Base-by-base conservation (phyloP, 1,284 basidiomycete genomes). In the Cystobasidium pallidum region DNA sequence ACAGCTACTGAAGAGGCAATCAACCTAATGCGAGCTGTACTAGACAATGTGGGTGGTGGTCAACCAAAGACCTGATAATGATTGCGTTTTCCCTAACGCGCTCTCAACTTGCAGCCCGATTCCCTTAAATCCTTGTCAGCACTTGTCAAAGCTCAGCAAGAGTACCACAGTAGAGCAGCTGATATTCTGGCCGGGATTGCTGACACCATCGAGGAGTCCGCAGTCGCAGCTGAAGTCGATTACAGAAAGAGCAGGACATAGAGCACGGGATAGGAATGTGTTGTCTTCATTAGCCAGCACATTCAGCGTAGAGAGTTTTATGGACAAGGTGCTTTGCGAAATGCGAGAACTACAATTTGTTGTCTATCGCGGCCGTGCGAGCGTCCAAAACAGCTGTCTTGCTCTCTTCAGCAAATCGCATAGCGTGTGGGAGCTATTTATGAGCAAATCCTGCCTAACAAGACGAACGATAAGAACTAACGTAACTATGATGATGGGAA, bases 1-100 rank as follows among this genome's bases (percentile, higher is more conserved):
- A 92, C 94, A 80, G 94, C 92, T 84, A 99, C 95, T 26, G 95
- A 99, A 82, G 91, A 95, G 45, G 95, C 95, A 0, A 98, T 99
- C 80, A 92, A 91, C 15, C 86, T 96, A 73, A 98, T 98, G 95
- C 96, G 98, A 86, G 90, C 91, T 49, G 94, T 98, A 15, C 86
- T 98, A 52, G 94, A 98, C 79, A 96, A 97, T 83, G 91, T 93
- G 76, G 64, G 89, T 84, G 30, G 1, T 26, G 7, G 17, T 58
- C 39, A 8, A 17, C 19, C 1, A 21, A 3, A 24, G 39, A 26
- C 21, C 1, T 26, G 43, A 2, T 26, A 43, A 17, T 43, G 8
- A 28, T 8, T 10, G 11, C 8, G 0, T 19, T 34, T 43, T 11
- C 26, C 36, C 30, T 28, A 15, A 47, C 21, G 34, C 13, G 36